Evolutionary conservation across 1,284 basidiomycete species (phyloP).

Genomic region (Puccinia novopanici): DNA sequence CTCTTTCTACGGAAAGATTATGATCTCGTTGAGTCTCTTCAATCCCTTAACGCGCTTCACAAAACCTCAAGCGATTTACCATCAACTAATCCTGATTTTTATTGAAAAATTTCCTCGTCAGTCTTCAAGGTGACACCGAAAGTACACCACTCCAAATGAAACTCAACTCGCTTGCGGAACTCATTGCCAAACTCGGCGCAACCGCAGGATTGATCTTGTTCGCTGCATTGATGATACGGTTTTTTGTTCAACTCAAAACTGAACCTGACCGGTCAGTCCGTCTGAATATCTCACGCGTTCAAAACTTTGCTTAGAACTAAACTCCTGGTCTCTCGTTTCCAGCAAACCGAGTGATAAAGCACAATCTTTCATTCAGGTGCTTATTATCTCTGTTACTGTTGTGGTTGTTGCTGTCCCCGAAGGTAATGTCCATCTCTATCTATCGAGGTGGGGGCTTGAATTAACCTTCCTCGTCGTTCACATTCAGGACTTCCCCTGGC

Average conservation of each 20-base stretch:
- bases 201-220: constrained; percentile 52
- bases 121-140: constrained; percentile 77
- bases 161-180: constrained; percentile 52
- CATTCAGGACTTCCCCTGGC: constrained; percentile 52
- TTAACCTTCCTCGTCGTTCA: background rate
- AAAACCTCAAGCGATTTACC: background rate
- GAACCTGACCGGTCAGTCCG: constrained; percentile 43
- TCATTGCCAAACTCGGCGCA: constrained; percentile 52
- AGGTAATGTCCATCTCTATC: constrained; percentile 39
- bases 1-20: constrained; percentile 53
- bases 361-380: constrained; percentile 52
- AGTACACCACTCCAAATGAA: constrained; percentile 69
- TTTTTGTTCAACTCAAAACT: constrained; percentile 52
- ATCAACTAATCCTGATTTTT: background rate
- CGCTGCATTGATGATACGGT: constrained; percentile 51
- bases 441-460: background rate
- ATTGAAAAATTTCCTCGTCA: constrained; percentile 56
- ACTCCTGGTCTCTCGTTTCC: background rate
- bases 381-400: constrained; percentile 53
- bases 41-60: constrained; percentile 19
- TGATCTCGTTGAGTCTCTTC: constrained; percentile 52
- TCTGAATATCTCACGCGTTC: background rate
- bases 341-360: constrained; percentile 53
- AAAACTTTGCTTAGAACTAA: background rate
- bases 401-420: constrained; percentile 53